These are phyloP conservation scores for Wickerhamiella siamensis DNA, from an alignment of 805 yeast genomes.

Conservation along the genomic window DNA sequence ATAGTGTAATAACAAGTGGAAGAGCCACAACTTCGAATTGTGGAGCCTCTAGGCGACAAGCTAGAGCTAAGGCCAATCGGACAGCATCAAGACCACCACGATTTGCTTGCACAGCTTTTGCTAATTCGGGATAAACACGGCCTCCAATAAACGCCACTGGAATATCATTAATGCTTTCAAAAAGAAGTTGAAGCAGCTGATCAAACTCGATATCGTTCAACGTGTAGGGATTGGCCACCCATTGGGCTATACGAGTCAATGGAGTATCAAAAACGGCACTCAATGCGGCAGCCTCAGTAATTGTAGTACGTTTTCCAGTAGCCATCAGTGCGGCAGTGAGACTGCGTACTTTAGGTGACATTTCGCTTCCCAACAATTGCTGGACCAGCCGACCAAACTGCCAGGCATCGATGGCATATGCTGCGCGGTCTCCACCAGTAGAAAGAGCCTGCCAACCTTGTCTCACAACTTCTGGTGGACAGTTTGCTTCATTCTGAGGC, in stretches of 20 bases:
- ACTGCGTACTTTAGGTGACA: conserved; percentile 10
- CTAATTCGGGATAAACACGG: conserved; percentile 58
- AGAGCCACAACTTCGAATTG: conserved; percentile 29
- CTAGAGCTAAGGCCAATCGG: conserved; percentile 22
- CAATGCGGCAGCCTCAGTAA: conserved; percentile 11
- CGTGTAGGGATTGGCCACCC: conserved; percentile 36
- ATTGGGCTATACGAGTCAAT: conserved; percentile 38
- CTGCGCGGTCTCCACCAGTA: conserved; percentile 14
- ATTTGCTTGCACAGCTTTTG: conserved; percentile 18
- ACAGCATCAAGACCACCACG: conserved; percentile 22
- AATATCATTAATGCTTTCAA: conserved; percentile 16
- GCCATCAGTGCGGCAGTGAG: conserved; percentile 2
- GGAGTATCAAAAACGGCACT: conserved; percentile 26
- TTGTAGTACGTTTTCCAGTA: background rate
- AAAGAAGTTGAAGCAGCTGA: conserved; percentile 7
- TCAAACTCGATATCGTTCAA: conserved; percentile 12
- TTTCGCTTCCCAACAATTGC: conserved; percentile 24
- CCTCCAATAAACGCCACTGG: conserved; percentile 44
- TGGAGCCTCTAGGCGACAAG: conserved; percentile 18
- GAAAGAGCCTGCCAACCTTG: conserved; percentile 31
- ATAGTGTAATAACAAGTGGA: conserved; percentile 52
- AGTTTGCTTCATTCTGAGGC: conserved; percentile 23
- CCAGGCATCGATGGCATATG: conserved; percentile 40
- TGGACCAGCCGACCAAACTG: conserved; percentile 44
- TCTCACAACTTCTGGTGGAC: conserved; percentile 41